Evolutionary conservation across 805 yeast species (phyloP), one percentile per base, ranked within the genome.

Genomic region (Candida manassasensis): DNA sequence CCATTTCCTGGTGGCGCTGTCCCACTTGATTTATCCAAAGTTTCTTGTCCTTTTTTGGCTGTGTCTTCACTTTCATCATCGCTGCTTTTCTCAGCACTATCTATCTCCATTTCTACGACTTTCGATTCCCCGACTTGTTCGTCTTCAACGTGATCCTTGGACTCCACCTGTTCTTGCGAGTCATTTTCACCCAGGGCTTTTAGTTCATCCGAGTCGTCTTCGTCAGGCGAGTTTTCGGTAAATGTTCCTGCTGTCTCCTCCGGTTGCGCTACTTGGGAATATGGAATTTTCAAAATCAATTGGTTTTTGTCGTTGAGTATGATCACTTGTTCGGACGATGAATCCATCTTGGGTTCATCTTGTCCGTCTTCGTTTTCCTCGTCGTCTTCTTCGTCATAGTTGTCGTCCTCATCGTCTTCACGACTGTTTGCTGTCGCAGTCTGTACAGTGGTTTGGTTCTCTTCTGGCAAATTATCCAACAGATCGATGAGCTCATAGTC

Each of bases 401-500:
- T 66, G 21, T 55, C 59, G 33, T 55, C 59, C n/a, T 40, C 49
- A 31, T 55, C 56, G 6, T 48, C 54, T 3, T 52, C 55, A 25
- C 43, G 36, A 12, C 18, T 14, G 5, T 25, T 4, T 34, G 26
- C 27, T 21, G 25, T 16, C 11, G 25, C 37, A 15, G 42, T 38
- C 11, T 16, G 11, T 4, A n/a, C 4, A 18, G 43, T 48, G 2
- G 54, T 63, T 3, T 47, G 57, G 9, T 57, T 58, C 13, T 53
- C 59, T 4, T 48, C 52, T n/a, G 43, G 46, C 22, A 47, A 39
- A 16, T 49, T 42, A 33, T 60, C 64, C 22, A 63, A 47, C 32
- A 49, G 44, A 37, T 61, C 68, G 16, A 64, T 53, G 29, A 65
- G 43, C 29, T 58, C 61, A 37, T 51, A 58, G 36, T 63, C 71